These are phyloP conservation scores for Graphilbum fragrans DNA, from an alignment of 2,329 filamentous ascomycete species.

Conservation along the genomic window DNA sequence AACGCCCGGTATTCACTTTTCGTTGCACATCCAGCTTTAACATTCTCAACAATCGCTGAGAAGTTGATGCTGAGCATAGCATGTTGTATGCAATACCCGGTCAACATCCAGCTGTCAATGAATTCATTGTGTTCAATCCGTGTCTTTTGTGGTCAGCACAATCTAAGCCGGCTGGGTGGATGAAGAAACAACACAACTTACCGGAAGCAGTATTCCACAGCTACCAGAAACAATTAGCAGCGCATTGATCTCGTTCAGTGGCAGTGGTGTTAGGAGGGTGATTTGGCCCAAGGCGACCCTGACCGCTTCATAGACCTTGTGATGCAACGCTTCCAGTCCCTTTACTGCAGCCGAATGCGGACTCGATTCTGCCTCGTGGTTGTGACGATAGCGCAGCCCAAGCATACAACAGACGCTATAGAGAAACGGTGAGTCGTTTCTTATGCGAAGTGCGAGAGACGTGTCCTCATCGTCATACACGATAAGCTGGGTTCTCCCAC, in stretches of 20 bases:
- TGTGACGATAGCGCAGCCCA: not conserved
- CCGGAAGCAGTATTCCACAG: too few species aligned
- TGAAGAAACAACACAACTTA: too few species aligned
- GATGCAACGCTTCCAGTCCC: not conserved
- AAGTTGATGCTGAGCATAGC: conserved; percentile 1
- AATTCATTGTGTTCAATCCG: conserved; percentile 24
- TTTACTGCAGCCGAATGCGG: too few species aligned
- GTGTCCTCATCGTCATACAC: not conserved
- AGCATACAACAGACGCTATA: not conserved
- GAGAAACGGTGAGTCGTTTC: not conserved
- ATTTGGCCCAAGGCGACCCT: not conserved
- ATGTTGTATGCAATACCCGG: not conserved
- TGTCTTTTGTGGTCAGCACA: conserved; percentile 21
- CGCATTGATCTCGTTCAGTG: not conserved
- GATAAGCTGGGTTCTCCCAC: not conserved
- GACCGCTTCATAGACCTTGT: not conserved
- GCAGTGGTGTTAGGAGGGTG: not conserved
- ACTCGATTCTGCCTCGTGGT: not conserved
- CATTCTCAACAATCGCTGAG: not conserved
- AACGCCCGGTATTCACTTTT: not conserved
- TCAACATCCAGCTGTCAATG: conserved; percentile 27
- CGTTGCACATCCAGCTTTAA: not conserved
- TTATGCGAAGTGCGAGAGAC: not conserved
- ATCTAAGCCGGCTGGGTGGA: too few species aligned
- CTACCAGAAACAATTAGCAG: not conserved